A percentile compares a stretch with the other conserved stretches of the same genome.
These are phyloP conservation scores for Phytopythium mirpurense DNA, from an alignment of 352 stramenopile species.

Conservation along the genomic window DNA sequence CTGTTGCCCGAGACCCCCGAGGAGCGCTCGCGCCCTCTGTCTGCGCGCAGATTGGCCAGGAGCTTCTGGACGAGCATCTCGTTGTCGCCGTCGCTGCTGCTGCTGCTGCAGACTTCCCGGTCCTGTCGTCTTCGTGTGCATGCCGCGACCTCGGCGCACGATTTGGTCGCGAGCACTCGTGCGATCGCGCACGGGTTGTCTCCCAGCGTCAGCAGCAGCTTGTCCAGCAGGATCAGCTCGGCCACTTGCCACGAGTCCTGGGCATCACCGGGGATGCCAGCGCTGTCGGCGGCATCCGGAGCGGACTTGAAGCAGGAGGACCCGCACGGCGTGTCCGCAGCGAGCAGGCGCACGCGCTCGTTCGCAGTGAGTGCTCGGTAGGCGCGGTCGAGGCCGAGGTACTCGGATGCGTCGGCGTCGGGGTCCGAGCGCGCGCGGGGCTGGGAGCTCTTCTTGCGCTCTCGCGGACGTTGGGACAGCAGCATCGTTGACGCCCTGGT, in stretches of 20 bases:
- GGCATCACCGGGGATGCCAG: constrained; percentile 3
- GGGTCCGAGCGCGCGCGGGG: constrained; percentile 21
- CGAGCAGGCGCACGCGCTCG: constrained; percentile 19
- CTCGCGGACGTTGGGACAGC: constrained; percentile 17
- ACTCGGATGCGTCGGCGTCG: constrained; percentile 44
- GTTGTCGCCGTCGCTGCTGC: neutral
- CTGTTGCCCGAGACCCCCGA: constrained; percentile 50
- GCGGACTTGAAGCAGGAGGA: constrained; percentile 16
- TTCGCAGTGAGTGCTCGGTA: constrained; percentile 41
- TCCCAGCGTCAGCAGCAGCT: constrained; percentile 32
- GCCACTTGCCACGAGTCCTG: constrained; percentile 21
- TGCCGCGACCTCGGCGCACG: constrained; percentile 31
- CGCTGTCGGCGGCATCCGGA: neutral
- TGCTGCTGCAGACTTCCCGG: too few relatives aligned
- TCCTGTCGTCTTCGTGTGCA: constrained; percentile 6
- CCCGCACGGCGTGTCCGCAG: constrained; percentile 19
- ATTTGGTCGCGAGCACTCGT: constrained; percentile 31
- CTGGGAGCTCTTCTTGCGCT: constrained; percentile 25
- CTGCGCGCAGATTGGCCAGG: neutral
- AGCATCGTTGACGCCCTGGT: constrained; percentile 47
- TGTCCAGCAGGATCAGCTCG: constrained; percentile 40
- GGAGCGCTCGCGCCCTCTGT: constrained; percentile 17
- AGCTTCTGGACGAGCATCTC: neutral
- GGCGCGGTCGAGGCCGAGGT: constrained; percentile 38
- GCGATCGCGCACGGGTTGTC: constrained; percentile 36